Evolutionary conservation across 306 rosid species (phyloP), one percentile per base, ranked within the genome.

Genomic region (Malus sieversii): DNA sequence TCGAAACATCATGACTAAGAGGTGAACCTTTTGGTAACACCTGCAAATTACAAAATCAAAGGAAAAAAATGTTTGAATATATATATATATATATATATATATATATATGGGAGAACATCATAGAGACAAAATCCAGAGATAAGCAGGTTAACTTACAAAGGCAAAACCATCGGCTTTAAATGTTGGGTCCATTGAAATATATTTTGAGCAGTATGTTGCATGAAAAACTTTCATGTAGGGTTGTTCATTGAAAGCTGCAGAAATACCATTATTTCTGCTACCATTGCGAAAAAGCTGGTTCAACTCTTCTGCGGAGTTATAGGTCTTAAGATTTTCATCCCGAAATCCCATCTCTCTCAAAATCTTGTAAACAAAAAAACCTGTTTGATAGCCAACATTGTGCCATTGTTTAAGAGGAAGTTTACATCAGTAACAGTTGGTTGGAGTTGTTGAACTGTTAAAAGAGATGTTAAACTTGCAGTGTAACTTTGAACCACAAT

Each of bases 1-100:
- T 70, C 2, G 77, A 81, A 22, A 75, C 48, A 13, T 75, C 84
- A 2, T 58, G 46, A 3, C 25, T 69, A 18, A 81, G 70, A 1
- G 80, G 74, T 0, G 84, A 81, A 25, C 77, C 82, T n/a, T 9
- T 72, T 3, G 77, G 82, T 22, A 79, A 79, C 13, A 67, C 78
- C 82, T 72, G 20, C 45, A 74, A 13, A 33, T 62, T 12, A 55
- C 11, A 33, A 0, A 57, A 45, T 20, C 10, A 22, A 57, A n/a
- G 22, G 58, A 52, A n/a, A 12, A n/a, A 19, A 42, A 25, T 25
- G 23, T 8, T 6, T 38, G 40, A 35, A 18, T 51, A 18, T 6
- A 55, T 55, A 55, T 59, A 14, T 59, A 14, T 4, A 27, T 32
- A 32, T 32, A 18, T 6, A 55, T 55, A 55, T 59, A 14, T 59